Evolutionary conservation across 2,329 filamentous ascomycete species (phyloP), one percentile per base, ranked within the genome.

Genomic region (Sarocladium strictum): DNA sequence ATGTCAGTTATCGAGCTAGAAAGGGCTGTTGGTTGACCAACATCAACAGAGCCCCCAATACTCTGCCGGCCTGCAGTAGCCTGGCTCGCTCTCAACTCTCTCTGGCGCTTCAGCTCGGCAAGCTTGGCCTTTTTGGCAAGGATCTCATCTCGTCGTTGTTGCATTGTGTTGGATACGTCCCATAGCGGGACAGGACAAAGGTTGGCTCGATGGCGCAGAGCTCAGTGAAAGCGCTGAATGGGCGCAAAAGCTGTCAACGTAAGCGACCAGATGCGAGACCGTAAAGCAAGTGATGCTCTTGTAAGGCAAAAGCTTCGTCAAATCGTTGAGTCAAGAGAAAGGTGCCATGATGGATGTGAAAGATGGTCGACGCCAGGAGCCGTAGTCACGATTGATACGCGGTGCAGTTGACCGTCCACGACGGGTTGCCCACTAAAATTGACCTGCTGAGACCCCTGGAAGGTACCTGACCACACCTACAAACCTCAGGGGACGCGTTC

Each of bases 51-150:
- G 66, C 83, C 81, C 57, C 84, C 84, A 63, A 85, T 76, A 67
- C 84, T 88, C 65, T 85, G 81, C 61, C 90, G 83, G 62, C 77
- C 84, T 58, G 80, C 81, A 57, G 79, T 83, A 63, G 89, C 84
- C 68, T 95, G 89, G 67, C 81, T 89, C 60, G 89, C 83, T 57
- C 92, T 83, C 63, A 93, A 76, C 69, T 95, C 91, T 63, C 94
- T 84, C 74, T 97, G 91, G 58, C 89, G 84, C 76, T 96, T 97
- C 61, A 99, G 81, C 79, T 97, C 94, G 51, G 90, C 92, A 64
- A 99, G 90, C 78, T 94, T 97, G 59, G 92, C 93, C 78, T 90
- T 93, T 76, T 99, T 99, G 62, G 91, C 92, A 64, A 94, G 78
- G 63, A 99, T 96, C 77, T 99, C 94, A 77, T 96, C 91, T 76